These are phyloP conservation scores for Ailanthus altissimus DNA, from an alignment of 345 rosid species.

Conservation along the genomic window DNA sequence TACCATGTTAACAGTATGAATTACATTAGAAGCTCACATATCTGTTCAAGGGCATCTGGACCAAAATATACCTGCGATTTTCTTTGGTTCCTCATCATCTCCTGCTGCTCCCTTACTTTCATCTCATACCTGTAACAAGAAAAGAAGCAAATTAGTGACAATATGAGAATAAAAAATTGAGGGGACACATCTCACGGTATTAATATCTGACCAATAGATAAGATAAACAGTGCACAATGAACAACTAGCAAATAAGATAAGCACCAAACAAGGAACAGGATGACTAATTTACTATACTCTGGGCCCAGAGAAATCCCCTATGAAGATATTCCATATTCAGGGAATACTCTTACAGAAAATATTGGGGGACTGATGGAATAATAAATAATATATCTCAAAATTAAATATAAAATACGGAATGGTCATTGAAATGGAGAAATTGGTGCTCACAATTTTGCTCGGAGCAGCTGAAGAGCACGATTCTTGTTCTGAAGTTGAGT, in stretches of 20 bases:
- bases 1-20: neutral
- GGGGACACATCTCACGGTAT: neutral
- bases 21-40: neutral
- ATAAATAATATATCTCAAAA: neutral
- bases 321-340: constrained; percentile 1
- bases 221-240: neutral
- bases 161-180: constrained; percentile 2
- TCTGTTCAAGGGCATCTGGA: neutral
- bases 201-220: neutral
- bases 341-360: neutral
- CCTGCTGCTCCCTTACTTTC: constrained; percentile 90
- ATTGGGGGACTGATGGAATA: neutral
- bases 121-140: constrained; percentile 73
- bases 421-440: constrained; percentile 13
- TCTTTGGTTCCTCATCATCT: constrained; percentile 65
- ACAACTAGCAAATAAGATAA: neutral
- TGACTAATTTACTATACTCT: neutral
- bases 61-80: constrained; percentile 60
- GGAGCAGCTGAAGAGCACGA: constrained; percentile 87
- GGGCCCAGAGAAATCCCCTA: neutral
- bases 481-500: constrained; percentile 73
- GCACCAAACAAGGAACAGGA: neutral
- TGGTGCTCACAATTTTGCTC: constrained; percentile 79
- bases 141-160: constrained; percentile 10
- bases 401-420: neutral